Evolutionary conservation across 2,329 filamentous ascomycete genomes (phyloP).

Genomic region (Pseudopithomyces maydicus): DNA sequence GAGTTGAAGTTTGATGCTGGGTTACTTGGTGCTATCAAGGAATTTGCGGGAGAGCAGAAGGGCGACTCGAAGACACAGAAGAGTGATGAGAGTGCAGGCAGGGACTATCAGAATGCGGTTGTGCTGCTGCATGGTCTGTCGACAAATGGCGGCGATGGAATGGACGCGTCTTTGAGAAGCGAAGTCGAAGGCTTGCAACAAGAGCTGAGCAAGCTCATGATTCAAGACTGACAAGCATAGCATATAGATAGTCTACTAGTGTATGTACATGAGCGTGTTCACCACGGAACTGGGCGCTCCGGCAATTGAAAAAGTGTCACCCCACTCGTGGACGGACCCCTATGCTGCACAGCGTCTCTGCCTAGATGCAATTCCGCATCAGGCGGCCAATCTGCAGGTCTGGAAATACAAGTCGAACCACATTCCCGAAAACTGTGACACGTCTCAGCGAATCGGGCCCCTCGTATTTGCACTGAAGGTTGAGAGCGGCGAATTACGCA

Average conservation of each 20-base stretch:
- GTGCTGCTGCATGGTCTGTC: constrained; percentile 41
- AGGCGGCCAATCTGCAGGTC: not conserved
- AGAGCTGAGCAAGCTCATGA: constrained; percentile 27
- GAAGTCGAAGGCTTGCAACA: constrained; percentile 28
- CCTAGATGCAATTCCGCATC: not conserved
- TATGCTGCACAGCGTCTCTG: not conserved
- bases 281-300: too few relatives aligned
- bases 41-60: constrained; percentile 32
- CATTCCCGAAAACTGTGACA: not conserved
- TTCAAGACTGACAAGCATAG: constrained; percentile 19
- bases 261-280: too few relatives aligned
- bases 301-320: not conserved
- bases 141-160: constrained; percentile 32
- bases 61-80: constrained; percentile 28
- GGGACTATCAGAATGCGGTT: constrained; percentile 43
- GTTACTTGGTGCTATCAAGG: constrained; percentile 39
- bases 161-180: constrained; percentile 27
- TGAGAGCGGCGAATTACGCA: constrained; percentile 25
- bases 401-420: not conserved
- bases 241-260: too few relatives aligned
- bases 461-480: constrained; percentile 24
- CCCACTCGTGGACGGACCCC: not conserved
- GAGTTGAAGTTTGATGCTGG: constrained; percentile 34
- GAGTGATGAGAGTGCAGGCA: constrained; percentile 23
- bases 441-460: constrained; percentile 26